Evolutionary conservation across 768 basidiomycete species (phyloP).

Genomic region (Rhizopogon roseolus): DNA sequence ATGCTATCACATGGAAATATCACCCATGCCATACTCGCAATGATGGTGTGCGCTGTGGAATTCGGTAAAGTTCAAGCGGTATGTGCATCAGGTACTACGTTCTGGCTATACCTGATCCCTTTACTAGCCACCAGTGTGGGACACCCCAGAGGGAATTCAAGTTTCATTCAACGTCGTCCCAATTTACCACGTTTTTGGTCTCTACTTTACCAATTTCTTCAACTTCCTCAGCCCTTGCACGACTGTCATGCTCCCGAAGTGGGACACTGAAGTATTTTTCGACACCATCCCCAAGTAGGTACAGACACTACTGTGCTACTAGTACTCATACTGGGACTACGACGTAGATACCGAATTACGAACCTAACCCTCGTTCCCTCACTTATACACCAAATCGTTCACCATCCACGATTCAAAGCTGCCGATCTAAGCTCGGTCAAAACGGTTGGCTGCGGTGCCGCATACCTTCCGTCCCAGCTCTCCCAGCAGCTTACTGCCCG

Average conservation of each 20-base stretch:
- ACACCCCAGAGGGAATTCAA: conserved; percentile 36
- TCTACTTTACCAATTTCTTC: conserved; percentile 44
- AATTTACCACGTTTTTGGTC: conserved; percentile 56
- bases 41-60: conserved; percentile 21
- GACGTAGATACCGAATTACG: conserved; percentile 45
- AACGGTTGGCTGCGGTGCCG: conserved; percentile 43
- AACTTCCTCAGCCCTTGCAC: conserved; percentile 38
- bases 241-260: conserved; percentile 44
- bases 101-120: neutral
- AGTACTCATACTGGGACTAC: neutral
- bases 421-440: conserved; percentile 45
- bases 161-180: conserved; percentile 50
- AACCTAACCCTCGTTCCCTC: conserved; percentile 48
- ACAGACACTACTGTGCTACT: neutral
- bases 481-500: conserved; percentile 29
- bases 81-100: conserved; percentile 7
- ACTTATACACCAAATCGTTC: conserved; percentile 50
- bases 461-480: conserved; percentile 54
- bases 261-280: conserved; percentile 46
- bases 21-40: conserved; percentile 33
- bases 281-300: conserved; percentile 13
- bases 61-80: conserved; percentile 31
- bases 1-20: conserved; percentile 61
- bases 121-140: conserved; percentile 28
- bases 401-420: conserved; percentile 35